Evolutionary conservation across 768 basidiomycete genomes (phyloP), one percentile per base, ranked within the genome.

Genomic region (Lactarius hengduanensis): DNA sequence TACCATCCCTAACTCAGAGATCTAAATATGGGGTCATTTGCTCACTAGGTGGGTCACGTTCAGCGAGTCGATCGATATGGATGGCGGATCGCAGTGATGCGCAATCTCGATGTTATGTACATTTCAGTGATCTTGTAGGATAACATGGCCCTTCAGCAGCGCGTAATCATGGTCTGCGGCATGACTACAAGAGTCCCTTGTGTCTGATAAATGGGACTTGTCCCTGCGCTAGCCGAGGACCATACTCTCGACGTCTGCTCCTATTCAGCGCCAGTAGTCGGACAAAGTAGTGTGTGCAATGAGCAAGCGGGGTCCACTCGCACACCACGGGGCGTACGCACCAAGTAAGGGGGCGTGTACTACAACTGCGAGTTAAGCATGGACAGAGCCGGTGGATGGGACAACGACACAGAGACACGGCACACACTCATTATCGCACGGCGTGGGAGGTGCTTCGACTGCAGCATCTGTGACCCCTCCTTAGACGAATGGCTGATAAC

Each of bases 351-450:
- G 53, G 61, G 62, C 22, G 57, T 62, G 18, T 58, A 53, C 20
- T 32, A 50, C 7, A 57, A 57, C 20, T 38, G 58, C 20, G 61
- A 66, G 18, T 30, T 26, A 8, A 2, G n/a, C 32, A 20, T 45
- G 13, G 61, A 62, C n/a, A 16, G 47, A 34, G 8, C 28, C 9
- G 22, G 61, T 4, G 38, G 61, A 3, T 57, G 62, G 13, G 66
- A 63, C 36, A 63, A 58, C 26, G 57, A 66, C 16, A 62, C 57
- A 61, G 61, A 62, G 61, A 40, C 13, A 41, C 57, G 62, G 57
- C 3, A 22, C 41, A 15, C 15, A 40, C 38, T 40, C 38, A 13
- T 15, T 40, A 28, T 57, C 56, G 7, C 65, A 62, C 10, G 60
- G 65, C 22, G 61, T 40, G 18, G 57, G 57, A 40, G 66, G 62